Base-by-base conservation (phyloP, 208 protist species). In the Acanthamoeba lenticulata region DNA sequence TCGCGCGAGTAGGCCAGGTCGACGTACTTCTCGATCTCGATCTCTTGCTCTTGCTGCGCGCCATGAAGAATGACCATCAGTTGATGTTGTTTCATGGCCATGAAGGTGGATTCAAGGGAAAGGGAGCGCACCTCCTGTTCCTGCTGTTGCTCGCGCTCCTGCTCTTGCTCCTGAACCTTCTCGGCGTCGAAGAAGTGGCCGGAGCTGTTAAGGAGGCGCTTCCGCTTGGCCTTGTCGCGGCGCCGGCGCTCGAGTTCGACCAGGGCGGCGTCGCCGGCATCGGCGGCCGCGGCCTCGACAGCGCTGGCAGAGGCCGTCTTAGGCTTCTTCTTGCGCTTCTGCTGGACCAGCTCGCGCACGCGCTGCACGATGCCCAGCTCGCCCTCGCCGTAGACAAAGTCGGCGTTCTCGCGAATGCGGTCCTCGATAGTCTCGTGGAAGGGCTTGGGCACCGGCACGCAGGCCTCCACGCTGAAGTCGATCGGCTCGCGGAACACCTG, bases 1-100 rank as follows among this genome's bases (percentile, higher is more conserved):
- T 98, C 97, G 74, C 98, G 97, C 1, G 96, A 97, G 89, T 96
- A 98, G 45, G 96, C 97, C 34, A 95, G 95, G 57, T 98, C 96
- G 15, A 95, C 96, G 52, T 95, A 96, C 69, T 96, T 95, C 95
- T 97, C 96, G 72, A 97, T 96, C 88, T 97, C 96, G 44, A 97
- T 94, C 96, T 97, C 96, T 44, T 95, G 96, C 95, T 97, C 96
- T 81, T 97, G 95, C 92, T 97, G 32, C 52, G 40, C n/a, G 40
- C 29, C 47, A 52, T 52, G n/a, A n/a, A n/a, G n/a, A n/a, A n/a
- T n/a, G n/a, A n/a, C n/a, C n/a, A n/a, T n/a, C n/a, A n/a, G n/a
- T n/a, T n/a, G n/a, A n/a, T n/a, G n/a, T n/a, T n/a, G n/a, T n/a
- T n/a, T n/a, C n/a, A n/a, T n/a, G n/a, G 34, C 36, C 1, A 83